Percentiles rank a stretch among this genome's conserved stretches.
Conservation (phyloP, 2,329 filamentous ascomycete species). For the Metarhizium guizhouense region DNA sequence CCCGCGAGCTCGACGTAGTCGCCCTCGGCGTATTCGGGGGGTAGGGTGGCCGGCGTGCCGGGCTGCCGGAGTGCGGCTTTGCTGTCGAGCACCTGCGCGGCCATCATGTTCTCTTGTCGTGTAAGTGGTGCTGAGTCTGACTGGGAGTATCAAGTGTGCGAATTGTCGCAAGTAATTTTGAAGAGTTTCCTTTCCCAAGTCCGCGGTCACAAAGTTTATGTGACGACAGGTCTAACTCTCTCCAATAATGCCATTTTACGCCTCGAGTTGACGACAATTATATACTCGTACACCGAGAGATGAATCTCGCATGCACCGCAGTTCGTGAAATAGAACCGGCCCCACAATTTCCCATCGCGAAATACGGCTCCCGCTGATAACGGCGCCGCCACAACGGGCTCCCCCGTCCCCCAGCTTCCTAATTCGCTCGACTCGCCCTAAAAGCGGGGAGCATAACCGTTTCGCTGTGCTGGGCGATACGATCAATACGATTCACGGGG, state of each 20-base stretch:
- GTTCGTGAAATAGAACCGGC: background rate
- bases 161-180: background rate
- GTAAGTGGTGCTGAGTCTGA: background rate
- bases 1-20: conserved; percentile 15
- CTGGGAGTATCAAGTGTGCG: background rate
- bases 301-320: background rate
- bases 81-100: conserved; percentile 8
- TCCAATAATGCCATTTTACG: background rate
- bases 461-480: background rate
- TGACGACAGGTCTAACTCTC: too few species aligned
- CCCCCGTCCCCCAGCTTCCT: background rate
- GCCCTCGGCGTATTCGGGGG: conserved; percentile 18
- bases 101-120: conserved; percentile 7
- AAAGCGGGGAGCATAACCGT: background rate
- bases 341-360: background rate
- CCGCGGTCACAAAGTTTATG: too few species aligned
- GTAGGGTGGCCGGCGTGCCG: conserved; percentile 14
- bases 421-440: background rate
- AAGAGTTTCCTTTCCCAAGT: background rate
- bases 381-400: background rate
- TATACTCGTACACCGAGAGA: background rate
- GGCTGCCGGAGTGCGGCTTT: background rate
- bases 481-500: background rate
- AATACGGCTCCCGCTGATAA: background rate
- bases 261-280: background rate